A percentile compares a stretch with the other conserved stretches of the same genome.
These are phyloP conservation scores for Scutellaria galericulata DNA, from an alignment of 257 asterid genomes.

Conservation along the genomic window DNA sequence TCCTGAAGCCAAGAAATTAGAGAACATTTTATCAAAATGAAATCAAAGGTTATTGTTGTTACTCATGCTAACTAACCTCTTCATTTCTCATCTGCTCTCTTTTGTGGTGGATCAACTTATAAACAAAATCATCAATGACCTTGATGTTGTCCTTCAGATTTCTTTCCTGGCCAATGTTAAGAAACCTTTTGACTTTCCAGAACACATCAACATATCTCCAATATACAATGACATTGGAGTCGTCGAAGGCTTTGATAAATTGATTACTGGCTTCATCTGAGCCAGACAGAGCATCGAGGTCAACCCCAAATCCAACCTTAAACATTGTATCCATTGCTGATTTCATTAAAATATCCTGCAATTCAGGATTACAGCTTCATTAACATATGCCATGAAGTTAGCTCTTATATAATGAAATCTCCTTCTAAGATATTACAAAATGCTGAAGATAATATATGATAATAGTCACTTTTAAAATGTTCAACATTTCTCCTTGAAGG, in stretches of 20 bases:
- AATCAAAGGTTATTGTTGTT: constrained; percentile 9
- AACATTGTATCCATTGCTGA: constrained; percentile 58
- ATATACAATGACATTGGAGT: constrained; percentile 53
- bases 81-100: constrained; percentile 47
- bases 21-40: neutral
- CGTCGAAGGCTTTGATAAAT: constrained; percentile 59
- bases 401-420: neutral
- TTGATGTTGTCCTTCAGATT: constrained; percentile 47
- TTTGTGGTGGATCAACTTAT: constrained; percentile 50
- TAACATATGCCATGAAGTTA: neutral
- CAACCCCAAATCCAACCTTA: constrained; percentile 63
- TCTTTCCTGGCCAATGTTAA: constrained; percentile 57
- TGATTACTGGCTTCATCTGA: constrained; percentile 48
- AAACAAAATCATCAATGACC: constrained; percentile 51
- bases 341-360: constrained; percentile 57
- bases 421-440: constrained; percentile 1
- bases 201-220: constrained; percentile 59
- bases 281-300: constrained; percentile 56
- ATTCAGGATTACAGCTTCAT: neutral
- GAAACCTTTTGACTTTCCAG: constrained; percentile 58
- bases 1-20: constrained; percentile 25
- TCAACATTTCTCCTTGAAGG: neutral
- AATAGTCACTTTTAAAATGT: neutral
- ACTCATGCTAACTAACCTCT: constrained; percentile 31
- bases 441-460: neutral